Percentiles rank a stretch among this genome's conserved stretches.
Conservation (phyloP, 2,329 filamentous ascomycete genomes). For the Fragosphaeria purpurea region DNA sequence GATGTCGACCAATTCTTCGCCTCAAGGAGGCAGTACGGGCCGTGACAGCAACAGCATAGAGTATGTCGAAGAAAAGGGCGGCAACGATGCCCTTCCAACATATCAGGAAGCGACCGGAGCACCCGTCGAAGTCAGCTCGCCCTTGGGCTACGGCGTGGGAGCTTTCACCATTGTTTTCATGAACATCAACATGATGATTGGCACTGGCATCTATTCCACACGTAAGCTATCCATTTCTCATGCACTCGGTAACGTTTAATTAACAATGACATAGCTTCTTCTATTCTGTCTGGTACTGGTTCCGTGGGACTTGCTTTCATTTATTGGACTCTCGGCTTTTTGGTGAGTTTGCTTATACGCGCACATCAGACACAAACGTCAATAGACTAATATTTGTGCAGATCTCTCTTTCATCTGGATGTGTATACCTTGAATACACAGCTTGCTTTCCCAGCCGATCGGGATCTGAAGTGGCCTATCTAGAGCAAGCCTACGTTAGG, state of each 20-base stretch:
- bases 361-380: not conserved
- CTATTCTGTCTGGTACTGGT: constrained; percentile 48
- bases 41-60: constrained; percentile 13
- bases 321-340: constrained; percentile 54
- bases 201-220: constrained; percentile 53
- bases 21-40: no score
- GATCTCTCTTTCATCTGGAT: constrained; percentile 43
- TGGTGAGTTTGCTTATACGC: constrained; percentile 33
- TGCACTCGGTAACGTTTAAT: no score
- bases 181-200: constrained; percentile 54
- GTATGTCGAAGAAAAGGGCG: constrained; percentile 11
- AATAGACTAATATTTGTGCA: not conserved
- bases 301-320: constrained; percentile 53
- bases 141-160: constrained; percentile 50
- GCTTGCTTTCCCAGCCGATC: constrained; percentile 58
- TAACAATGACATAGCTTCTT: constrained; percentile 32
- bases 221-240: constrained; percentile 33
- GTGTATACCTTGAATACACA: constrained; percentile 53
- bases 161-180: constrained; percentile 46
- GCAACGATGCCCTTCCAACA: constrained; percentile 13
- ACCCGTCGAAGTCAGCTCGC: constrained; percentile 48
- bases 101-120: constrained; percentile 50
- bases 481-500: constrained; percentile 57
- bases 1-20: no score
- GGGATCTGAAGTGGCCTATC: constrained; percentile 56